Evolutionary conservation across 1,139 yeast genomes (phyloP), one percentile per base, ranked within the genome.

Genomic region (Sugiyamaella neomexicana): DNA sequence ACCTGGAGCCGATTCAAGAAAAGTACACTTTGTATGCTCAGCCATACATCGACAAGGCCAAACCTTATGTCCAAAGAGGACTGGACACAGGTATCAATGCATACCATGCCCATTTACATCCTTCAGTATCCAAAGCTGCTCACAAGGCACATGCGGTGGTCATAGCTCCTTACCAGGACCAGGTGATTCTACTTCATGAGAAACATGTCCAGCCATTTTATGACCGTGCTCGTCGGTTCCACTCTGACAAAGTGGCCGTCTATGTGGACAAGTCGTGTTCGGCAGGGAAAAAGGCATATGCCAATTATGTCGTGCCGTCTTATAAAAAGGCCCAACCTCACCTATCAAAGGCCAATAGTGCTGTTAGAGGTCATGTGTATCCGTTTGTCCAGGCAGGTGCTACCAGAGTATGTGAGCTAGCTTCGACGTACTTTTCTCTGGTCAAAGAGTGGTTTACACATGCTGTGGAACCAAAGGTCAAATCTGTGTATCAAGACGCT

Each of bases 11-110:
- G 9, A 15, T 54, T 17, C 63, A 64, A 40, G 57, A 56, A 25
- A 42, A 52, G 9, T 63, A 61, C 39, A 59, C 62, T 17, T 57
- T 57, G 8, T 63, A 62, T 40, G 61, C 62, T 17, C 60, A 58
- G 29, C 66, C 68, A 10, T 59, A 59, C 46, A 54, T 57, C 34
- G 55, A 52, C 9, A 55, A 58, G 49, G 48, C 57, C 2, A 54
- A 53, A 15, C 68, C 68, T 1, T 58, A 59, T 45, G 55, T 57
- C 37, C 54, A 53, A 8, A 27, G 12, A 15, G 46, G 46, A 5
- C 9, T 48, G 6, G 45, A 32, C 15, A 20, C 12, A 2, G 61
- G 60, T 5, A 49, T 53, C 5, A 52, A 54, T 7, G 51, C 55
- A 8, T 63, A 63, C 53, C 15, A 31, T 17, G 46, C 46, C 2